phyloP scores from a whole-genome alignment of 768 basidiomycete species.

The Leucocoprinus sp. region DNA sequence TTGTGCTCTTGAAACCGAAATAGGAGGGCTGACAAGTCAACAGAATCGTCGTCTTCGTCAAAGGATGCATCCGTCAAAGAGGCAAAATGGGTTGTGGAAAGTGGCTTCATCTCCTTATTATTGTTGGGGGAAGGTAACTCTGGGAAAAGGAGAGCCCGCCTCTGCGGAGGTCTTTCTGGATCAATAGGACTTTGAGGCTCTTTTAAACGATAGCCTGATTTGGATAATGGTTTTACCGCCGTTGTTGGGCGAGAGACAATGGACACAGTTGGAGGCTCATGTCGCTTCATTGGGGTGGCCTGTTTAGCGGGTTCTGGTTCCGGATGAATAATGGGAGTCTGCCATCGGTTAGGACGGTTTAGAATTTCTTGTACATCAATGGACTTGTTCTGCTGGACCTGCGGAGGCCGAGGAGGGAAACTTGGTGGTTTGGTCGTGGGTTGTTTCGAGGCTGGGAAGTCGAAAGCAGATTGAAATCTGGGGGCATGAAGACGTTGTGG shows the following conservation, averaged over 20 bases:
- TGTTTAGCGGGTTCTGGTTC: neutral
- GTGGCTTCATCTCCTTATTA: slow-evolving; percentile 5
- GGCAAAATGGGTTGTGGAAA: slow-evolving; percentile 1
- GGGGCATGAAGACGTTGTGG: neutral
- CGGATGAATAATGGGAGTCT: neutral
- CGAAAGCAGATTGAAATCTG: slow-evolving; percentile 6
- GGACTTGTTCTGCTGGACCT: neutral
- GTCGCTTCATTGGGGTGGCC: neutral
- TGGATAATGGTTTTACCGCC: neutral
- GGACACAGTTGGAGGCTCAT: neutral
- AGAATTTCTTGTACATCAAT: neutral
- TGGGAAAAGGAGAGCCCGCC: neutral
- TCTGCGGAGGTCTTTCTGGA: slow-evolving; percentile 1
- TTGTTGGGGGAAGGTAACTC: neutral
- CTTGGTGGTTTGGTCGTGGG: neutral
- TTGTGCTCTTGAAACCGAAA: neutral
- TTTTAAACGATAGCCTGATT: neutral
- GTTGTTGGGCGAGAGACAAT: neutral
- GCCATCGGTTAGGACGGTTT: neutral
- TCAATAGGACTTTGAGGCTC: neutral
- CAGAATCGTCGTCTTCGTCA: neutral
- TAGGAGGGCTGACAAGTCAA: slow-evolving; percentile 2
- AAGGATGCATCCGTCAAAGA: neutral
- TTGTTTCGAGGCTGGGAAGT: neutral
- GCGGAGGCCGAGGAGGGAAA: neutral